Conservation (phyloP, 257 asterid genomes). For the Scutellaria minor region DNA sequence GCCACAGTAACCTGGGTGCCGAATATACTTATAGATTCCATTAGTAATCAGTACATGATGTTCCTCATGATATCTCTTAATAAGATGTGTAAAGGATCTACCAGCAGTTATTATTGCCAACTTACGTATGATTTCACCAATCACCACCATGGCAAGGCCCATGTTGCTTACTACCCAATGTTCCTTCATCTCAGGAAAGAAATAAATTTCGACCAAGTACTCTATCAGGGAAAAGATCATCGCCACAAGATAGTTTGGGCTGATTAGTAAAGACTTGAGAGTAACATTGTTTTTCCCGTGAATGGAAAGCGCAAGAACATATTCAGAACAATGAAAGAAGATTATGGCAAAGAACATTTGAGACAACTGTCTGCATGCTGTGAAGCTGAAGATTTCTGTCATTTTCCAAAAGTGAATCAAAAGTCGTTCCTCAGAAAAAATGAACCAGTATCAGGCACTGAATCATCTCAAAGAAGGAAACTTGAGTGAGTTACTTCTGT, state of each 20-base stretch:
- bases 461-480: slow-evolving; percentile 38
- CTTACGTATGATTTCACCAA: slow-evolving; percentile 83
- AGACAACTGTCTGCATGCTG: slow-evolving; percentile 65
- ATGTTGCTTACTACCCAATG: slow-evolving; percentile 69
- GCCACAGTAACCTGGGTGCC: slow-evolving; percentile 87
- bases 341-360: slow-evolving; percentile 70
- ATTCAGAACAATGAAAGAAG: slow-evolving; percentile 81
- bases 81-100: slow-evolving; percentile 80
- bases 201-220: slow-evolving; percentile 66
- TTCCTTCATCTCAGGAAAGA: slow-evolving; percentile 71
- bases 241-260: slow-evolving; percentile 66
- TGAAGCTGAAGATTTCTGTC: slow-evolving; percentile 65
- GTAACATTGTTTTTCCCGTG: slow-evolving; percentile 72
- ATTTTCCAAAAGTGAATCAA: slow-evolving; percentile 48
- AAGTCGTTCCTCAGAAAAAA: slow-evolving; percentile 36
- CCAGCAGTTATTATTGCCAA: slow-evolving; percentile 90
- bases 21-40: slow-evolving; percentile 62
- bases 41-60: slow-evolving; percentile 72
- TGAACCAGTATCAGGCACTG: slow-evolving; percentile 30
- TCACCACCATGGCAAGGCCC: slow-evolving; percentile 71
- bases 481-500: slow-evolving; percentile 7
- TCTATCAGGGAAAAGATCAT: slow-evolving; percentile 72
- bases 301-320: slow-evolving; percentile 57
- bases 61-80: slow-evolving; percentile 66
- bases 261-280: slow-evolving; percentile 78